Evolutionary conservation across 2,329 filamentous ascomycete genomes (phyloP).

Genomic region (Botrytis galanthina): DNA sequence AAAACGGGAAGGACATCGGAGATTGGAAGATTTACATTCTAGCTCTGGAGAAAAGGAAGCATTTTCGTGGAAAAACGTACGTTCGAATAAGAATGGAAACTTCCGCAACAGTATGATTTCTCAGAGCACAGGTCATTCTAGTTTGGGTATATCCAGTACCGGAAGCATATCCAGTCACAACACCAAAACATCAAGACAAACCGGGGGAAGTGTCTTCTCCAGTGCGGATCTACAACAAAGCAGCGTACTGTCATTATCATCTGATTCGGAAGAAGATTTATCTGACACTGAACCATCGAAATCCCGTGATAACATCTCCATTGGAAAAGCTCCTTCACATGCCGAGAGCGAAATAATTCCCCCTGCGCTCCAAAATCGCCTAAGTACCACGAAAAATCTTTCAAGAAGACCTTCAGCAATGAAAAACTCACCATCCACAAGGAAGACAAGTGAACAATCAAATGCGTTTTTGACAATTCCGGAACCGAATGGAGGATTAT

Average conservation of each 20-base stretch:
- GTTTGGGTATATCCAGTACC: slow-evolving; percentile 32
- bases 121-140: slow-evolving; percentile 9
- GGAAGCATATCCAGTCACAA: slow-evolving; percentile 38
- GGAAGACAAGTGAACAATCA: neutral
- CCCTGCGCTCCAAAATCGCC: slow-evolving; percentile 6
- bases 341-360: slow-evolving; percentile 20
- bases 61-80: slow-evolving; percentile 36
- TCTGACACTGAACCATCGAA: slow-evolving; percentile 26
- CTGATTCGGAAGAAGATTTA: slow-evolving; percentile 35
- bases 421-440: neutral
- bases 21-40: slow-evolving; percentile 12
- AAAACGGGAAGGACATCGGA: slow-evolving; percentile 9
- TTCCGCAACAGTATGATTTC: slow-evolving; percentile 15
- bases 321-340: slow-evolving; percentile 17
- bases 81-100: slow-evolving; percentile 20
- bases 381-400: neutral
- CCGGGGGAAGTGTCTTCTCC: slow-evolving; percentile 34
- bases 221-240: slow-evolving; percentile 35
- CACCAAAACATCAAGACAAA: slow-evolving; percentile 36
- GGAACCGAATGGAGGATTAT: neutral
- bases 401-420: neutral
- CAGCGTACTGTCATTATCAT: slow-evolving; percentile 38
- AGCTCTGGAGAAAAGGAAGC: slow-evolving; percentile 15
- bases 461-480: slow-evolving; percentile 14
- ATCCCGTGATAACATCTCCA: slow-evolving; percentile 16